Evolutionary conservation across 352 stramenopile species (phyloP).

Genomic region (Phytophthora sp.): DNA sequence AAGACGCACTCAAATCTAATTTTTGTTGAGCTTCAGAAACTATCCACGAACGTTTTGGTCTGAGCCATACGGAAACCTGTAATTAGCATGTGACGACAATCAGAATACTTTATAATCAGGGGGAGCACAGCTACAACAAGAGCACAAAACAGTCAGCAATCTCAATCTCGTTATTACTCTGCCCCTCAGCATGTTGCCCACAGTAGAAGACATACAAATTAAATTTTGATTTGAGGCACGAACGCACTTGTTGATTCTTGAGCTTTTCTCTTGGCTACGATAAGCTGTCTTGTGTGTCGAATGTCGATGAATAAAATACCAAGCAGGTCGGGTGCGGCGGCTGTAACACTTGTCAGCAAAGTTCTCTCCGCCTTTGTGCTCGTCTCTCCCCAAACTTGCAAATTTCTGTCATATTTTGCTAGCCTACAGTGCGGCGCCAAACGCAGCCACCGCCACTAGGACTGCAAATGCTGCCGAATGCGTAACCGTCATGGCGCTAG

Average conservation of each 20-base stretch:
- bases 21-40: too few species aligned
- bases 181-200: too few species aligned
- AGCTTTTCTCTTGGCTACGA: conserved; percentile 4
- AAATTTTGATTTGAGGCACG: conserved; percentile 1
- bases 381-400: not conserved
- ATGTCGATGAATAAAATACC: conserved; percentile 43
- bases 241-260: conserved; percentile 7
- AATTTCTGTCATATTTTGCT: conserved; percentile 17
- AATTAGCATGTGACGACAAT: too few species aligned
- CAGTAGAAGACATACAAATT: conserved; percentile 6
- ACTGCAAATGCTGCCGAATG: conserved; percentile 9
- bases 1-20: too few species aligned
- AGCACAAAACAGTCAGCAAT: too few species aligned
- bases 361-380: not conserved
- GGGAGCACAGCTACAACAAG: too few species aligned
- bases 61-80: too few species aligned
- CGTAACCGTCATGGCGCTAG: conserved; percentile 10
- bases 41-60: too few species aligned
- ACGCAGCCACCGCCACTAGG: conserved; percentile 9
- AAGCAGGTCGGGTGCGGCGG: not conserved
- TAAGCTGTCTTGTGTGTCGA: conserved; percentile 21
- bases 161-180: too few species aligned
- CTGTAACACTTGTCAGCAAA: not conserved
- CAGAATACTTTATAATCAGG: too few species aligned
- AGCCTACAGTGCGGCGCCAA: conserved; percentile 31